A percentile compares a stretch with the other conserved stretches of the same genome.
Conservation (phyloP, 2,329 filamentous ascomycete genomes). For the Sclerotinia nivalis region DNA sequence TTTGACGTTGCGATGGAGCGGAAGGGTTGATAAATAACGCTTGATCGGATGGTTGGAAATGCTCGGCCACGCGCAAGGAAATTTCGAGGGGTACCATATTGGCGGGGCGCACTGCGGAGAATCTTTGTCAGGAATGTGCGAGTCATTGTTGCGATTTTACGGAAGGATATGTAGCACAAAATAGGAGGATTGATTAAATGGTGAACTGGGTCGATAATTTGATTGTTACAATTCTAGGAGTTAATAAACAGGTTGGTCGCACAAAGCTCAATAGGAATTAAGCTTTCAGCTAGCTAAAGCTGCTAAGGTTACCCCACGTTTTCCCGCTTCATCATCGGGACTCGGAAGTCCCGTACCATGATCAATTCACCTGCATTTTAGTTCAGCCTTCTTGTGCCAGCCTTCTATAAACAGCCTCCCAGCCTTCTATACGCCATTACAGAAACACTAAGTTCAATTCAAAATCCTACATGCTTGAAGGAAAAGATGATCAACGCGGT, state of each 20-base stretch:
- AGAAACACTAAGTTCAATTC: background rate
- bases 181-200: background rate
- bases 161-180: background rate
- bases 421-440: background rate
- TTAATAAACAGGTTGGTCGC: background rate
- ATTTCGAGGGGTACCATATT: slow-evolving; percentile 5
- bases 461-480: background rate
- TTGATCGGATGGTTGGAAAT: background rate
- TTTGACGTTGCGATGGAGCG: slow-evolving; percentile 43
- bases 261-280: slow-evolving; percentile 5
- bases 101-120: slow-evolving; percentile 11
- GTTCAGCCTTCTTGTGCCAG: slow-evolving; percentile 19
- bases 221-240: background rate
- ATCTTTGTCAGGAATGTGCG: slow-evolving; percentile 15
- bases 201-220: slow-evolving; percentile 1
- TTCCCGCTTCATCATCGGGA: slow-evolving; percentile 20
- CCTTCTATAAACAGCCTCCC: slow-evolving; percentile 11
- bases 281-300: slow-evolving; percentile 18
- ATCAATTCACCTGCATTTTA: slow-evolving; percentile 1
- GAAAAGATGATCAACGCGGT: slow-evolving; percentile 93
- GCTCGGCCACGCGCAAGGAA: background rate
- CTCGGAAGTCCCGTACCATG: background rate
- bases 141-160: slow-evolving; percentile 7
- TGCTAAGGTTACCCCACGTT: slow-evolving; percentile 28
- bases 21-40: slow-evolving; percentile 9